Percentiles rank a stretch among this genome's conserved stretches.
phyloP scores from a whole-genome alignment of 306 rosid species.

The Gastrolobium bilobum region DNA sequence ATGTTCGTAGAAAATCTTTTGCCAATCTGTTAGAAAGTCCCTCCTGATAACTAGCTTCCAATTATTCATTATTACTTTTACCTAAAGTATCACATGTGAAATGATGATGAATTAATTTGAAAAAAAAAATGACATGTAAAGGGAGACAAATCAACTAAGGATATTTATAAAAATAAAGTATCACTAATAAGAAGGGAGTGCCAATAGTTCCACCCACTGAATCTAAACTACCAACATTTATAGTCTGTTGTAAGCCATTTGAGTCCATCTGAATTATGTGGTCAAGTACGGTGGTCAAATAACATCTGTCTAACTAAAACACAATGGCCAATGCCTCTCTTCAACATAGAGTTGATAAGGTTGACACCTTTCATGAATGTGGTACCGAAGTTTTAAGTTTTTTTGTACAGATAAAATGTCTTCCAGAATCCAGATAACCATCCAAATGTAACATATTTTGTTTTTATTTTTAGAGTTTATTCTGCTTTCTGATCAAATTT shows the following conservation, averaged over 20 bases:
- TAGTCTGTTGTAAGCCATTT: background rate
- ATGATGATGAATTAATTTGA: slow-evolving; percentile 10
- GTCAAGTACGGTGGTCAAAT: background rate
- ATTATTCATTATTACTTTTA: background rate
- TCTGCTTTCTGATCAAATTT: slow-evolving; percentile 14
- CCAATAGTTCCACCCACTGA: background rate
- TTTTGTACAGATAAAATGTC: slow-evolving; percentile 29
- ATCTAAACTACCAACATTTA: background rate
- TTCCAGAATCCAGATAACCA: background rate
- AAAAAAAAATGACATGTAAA: background rate
- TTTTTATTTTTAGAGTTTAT: slow-evolving; percentile 17
- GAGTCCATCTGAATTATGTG: slow-evolving; percentile 17
- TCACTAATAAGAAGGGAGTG: background rate
- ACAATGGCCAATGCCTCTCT: background rate
- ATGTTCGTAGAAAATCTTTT: background rate
- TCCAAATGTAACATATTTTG: slow-evolving; percentile 28
- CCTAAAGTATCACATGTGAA: background rate
- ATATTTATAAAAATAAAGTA: slow-evolving; percentile 8
- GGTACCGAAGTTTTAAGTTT: background rate
- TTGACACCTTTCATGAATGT: slow-evolving; percentile 19
- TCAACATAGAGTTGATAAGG: background rate
- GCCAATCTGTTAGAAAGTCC: background rate
- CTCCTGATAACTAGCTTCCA: background rate
- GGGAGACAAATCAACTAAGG: background rate
- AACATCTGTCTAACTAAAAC: slow-evolving; percentile 1